These are phyloP conservation scores for Aspergillus sp. DNA, from an alignment of 2,329 filamentous ascomycete genomes.

Conservation along the genomic window DNA sequence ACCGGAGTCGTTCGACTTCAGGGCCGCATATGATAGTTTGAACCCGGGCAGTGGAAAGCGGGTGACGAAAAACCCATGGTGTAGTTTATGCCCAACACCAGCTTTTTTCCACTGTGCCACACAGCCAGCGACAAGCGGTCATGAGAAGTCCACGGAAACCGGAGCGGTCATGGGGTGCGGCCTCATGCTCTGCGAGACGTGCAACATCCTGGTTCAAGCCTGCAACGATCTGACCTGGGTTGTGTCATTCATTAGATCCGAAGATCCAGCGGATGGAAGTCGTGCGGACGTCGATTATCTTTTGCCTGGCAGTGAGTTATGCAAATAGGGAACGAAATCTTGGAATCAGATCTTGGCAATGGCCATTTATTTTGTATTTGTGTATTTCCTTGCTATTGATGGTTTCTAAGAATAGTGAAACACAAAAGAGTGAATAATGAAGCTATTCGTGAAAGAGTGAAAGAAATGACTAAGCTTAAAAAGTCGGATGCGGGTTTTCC, in stretches of 20 bases:
- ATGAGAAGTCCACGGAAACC: conserved; percentile 11
- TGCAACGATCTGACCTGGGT: conserved; percentile 20
- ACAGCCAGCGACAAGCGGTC: not conserved
- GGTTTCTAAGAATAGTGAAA: not conserved
- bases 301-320: conserved; percentile 19
- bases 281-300: conserved; percentile 31
- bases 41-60: conserved; percentile 14
- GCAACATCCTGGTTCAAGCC: conserved; percentile 19
- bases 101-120: conserved; percentile 38
- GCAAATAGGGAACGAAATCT: not conserved
- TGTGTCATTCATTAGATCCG: conserved; percentile 14
- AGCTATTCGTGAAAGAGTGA: not conserved
- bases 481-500: conserved; percentile 4
- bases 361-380: not conserved
- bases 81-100: conserved; percentile 41
- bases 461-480: not conserved
- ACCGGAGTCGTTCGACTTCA: conserved; percentile 20
- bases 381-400: not conserved
- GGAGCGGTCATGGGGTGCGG: conserved; percentile 28
- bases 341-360: not conserved
- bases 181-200: conserved; percentile 27
- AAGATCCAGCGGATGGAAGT: conserved; percentile 16
- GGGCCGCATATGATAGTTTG: conserved; percentile 27
- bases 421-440: not conserved
- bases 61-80: conserved; percentile 33